Evolutionary conservation across 176 grass and related monocot species (phyloP), one percentile per base, ranked within the genome.

Genomic region (Pontederia paniculata): DNA sequence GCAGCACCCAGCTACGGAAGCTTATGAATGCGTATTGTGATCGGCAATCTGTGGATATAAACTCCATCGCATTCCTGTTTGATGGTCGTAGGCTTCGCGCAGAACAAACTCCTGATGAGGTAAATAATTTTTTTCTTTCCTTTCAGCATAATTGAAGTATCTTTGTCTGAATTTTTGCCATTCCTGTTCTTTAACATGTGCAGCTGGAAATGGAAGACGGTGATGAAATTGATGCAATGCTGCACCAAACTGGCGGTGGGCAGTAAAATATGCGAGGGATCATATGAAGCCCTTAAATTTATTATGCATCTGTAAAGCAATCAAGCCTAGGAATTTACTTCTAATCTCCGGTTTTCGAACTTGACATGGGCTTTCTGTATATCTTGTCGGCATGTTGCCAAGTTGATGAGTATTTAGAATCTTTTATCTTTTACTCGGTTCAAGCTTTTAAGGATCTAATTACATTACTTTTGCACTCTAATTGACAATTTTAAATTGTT

Each of bases 141-240:
- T 53, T 18, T 8, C 50, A 53, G 9, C 10, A 53, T 53, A 21
- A 53, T 53, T 2, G 20, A 19, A 53, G n/a, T 21, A 2, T 18
- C 17, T 19, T 10, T 5, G 1, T 53, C 17, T n/a, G n/a, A n/a
- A 9, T 21, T 8, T 8, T 18, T 5, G 11, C 11, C 9, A 2
- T 0, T 49, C 1, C 20, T 53, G n/a, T 9, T 18, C 20, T 8
- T 53, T 53, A 53, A 19, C 17, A 19, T 10, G 17, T 11, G 1
- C 51, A 53, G n/a, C 51, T 53, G 10, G 51, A 53, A 53, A 53
- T 53, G 51, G 51, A 53, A 20, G 51, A 53, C 18, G 51, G 51
- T n/a, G 51, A 53, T 53, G 51, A 53, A 53, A 53, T 53, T 53
- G 51, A 53, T 53, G 51, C 17, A 18, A 53, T 53, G 51, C 18